Evolutionary conservation across 106 monocot species (phyloP), one percentile per base, ranked within the genome.

Genomic region (Hemerocallis citrina): DNA sequence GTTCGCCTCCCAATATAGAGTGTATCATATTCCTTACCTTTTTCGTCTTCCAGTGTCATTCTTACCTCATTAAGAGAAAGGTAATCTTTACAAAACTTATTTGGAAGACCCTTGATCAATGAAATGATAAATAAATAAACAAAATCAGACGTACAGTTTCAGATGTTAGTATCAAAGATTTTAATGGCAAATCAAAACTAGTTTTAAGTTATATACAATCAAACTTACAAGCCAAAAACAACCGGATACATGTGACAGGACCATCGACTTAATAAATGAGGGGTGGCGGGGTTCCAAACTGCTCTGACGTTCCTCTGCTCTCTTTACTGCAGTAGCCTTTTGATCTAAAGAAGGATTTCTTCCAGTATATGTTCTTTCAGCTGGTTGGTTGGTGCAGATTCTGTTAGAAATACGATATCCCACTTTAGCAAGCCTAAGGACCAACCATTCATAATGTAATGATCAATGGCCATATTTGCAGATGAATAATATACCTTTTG

Each of bases 141-240:
- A 59, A 33, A 19, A n/a, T n/a, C n/a, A n/a, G n/a, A n/a, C n/a
- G n/a, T n/a, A n/a, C n/a, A n/a, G n/a, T 17, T 57, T 57, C 31
- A 41, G 23, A 8, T 19, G 13, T 34, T 39, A 25, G 40, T 4
- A 56, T 16, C 19, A 55, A 9, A 41, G 31, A 6, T 8, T 24
- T 41, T 14, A 44, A 33, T 27, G 71, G 0, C 30, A 27, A 33
- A 16, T 10, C 7, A 70, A 19, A 25, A 13, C 25, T 9, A 27
- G 38, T 34, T 52, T 9, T 10, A 46, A 34, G 19, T 15, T 7
- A 46, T 23, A 45, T 7, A 14, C 25, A 22, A 24, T 54, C 29
- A 12, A 41, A 65, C 89, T 81, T 67, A 90, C 89, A 36, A 90
- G 79, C 89, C 89, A 90, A 63, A 85, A 90, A 61, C 85, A 78